These are phyloP conservation scores for Caryopteris hybrid DNA, from an alignment of 305 asterid species.

Conservation along the genomic window DNA sequence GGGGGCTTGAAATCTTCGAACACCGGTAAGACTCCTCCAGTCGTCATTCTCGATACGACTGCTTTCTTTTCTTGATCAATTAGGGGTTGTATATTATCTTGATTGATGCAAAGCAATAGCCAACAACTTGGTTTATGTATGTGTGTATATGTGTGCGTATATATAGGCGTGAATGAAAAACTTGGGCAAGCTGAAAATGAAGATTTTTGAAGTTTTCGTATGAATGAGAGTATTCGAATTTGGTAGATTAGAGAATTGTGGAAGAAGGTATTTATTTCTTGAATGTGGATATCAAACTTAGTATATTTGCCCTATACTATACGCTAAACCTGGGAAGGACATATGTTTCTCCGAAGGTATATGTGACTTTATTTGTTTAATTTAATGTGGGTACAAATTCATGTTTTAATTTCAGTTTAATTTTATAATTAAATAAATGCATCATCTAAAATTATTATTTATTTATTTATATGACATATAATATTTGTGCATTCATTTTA, in stretches of 20 bases:
- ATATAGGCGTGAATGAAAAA: not conserved
- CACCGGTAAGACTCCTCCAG: slow-evolving; percentile 13
- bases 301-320: slow-evolving; percentile 22
- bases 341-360: too few species aligned
- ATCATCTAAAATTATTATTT: too few species aligned
- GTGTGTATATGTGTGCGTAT: not conserved
- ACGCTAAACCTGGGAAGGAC: not conserved
- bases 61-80: too few species aligned
- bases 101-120: not conserved
- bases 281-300: not conserved
- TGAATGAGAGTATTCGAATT: too few species aligned
- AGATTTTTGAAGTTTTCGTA: not conserved
- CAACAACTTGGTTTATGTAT: not conserved
- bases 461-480: too few species aligned
- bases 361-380: too few species aligned
- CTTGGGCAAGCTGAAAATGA: slow-evolving; percentile 6
- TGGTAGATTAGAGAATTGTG: too few species aligned
- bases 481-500: too few species aligned
- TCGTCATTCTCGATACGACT: not conserved
- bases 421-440: too few species aligned
- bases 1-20: slow-evolving; percentile 56
- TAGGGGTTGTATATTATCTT: not conserved
- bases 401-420: too few species aligned
- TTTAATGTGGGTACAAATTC: too few species aligned
- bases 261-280: slow-evolving; percentile 20